A percentile compares a stretch with the other conserved stretches of the same genome.
These are phyloP conservation scores for Neopestalotiopsis sp. DNA, from an alignment of 2,329 filamentous ascomycete genomes.

Conservation along the genomic window DNA sequence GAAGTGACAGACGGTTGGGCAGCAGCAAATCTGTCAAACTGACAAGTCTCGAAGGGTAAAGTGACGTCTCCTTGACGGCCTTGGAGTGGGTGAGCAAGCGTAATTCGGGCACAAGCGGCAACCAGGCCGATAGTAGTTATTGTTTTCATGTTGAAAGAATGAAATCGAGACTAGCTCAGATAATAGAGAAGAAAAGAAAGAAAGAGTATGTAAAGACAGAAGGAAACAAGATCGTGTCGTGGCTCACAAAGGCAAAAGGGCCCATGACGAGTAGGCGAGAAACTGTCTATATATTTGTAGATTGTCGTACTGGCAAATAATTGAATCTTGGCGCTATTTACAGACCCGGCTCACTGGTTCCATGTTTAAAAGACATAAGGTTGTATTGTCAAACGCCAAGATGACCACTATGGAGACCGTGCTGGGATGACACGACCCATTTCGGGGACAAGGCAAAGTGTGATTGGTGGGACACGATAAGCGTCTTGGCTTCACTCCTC, in stretches of 20 bases:
- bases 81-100: conserved; percentile 9
- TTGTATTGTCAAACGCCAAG: conserved; percentile 12
- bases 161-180: conserved; percentile 9
- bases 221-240: not conserved
- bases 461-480: conserved; percentile 8
- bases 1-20: not conserved
- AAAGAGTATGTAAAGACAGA: not conserved
- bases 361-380: conserved; percentile 9
- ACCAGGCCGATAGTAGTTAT: not conserved
- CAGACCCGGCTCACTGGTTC: not conserved
- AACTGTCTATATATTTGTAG: not conserved
- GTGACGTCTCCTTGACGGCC: not conserved
- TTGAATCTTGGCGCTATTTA: no score
- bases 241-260: not conserved
- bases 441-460: not conserved
- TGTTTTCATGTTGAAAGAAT: conserved; percentile 10
- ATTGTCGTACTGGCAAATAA: not conserved
- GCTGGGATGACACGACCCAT: not conserved
- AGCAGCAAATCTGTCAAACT: conserved; percentile 7
- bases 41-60: not conserved
- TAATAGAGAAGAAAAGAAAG: not conserved
- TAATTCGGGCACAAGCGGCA: not conserved
- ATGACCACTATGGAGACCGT: not conserved
- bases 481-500: conserved; percentile 4
- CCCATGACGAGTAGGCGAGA: not conserved